Evolutionary conservation across 768 basidiomycete species (phyloP), one percentile per base, ranked within the genome.

Genomic region (Tulasnella sp.): DNA sequence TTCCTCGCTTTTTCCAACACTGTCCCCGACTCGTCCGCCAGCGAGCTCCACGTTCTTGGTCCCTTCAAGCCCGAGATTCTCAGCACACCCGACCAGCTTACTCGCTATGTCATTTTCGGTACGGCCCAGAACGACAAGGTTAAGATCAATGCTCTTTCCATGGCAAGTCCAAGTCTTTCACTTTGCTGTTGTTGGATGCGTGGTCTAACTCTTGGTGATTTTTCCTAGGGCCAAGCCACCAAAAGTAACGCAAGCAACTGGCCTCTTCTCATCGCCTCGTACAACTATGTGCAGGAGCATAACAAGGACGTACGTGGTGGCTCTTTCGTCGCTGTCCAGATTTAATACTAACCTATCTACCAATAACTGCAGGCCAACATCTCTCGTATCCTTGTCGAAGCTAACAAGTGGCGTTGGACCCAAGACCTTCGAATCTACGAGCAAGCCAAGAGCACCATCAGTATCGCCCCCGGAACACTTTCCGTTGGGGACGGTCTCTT

Each of bases 351-450:
- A 52, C 48, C 21, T 5, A 19, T 52, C 21, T 52, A 19, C 18
- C 21, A n/a, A 52, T 52, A 4, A 3, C 48, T 52, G 48, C 48
- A 52, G 48, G 48, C 48, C 48, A 72, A 78, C 42, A 78, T 78
- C 34, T 52, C 77, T 24, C 77, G 77, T 39, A 71, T 78, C 62
- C 36, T 78, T 7, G 62, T 78, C 38, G 34, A 56, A n/a, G 58
- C 52, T 40, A 78, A 34, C 9, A 52, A 56, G 31, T 78, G 77
- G 77, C n/a, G 40, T 14, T 78, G 77, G 77, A 42, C 58, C 36
- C 34, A 34, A 1, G 52, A 78, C 19, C 77, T 78, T 12, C 52
- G 77, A 40, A 78, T 78, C 52, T 62, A 52, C 27, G 77, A 78
- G 40, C 52, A 73, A 34, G 77, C 77, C 34, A 78, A 42, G 21